Evolutionary conservation across 371 early-diverging fungal species (phyloP), one percentile per base, ranked within the genome.

Genomic region (Actinomucor elegans): DNA sequence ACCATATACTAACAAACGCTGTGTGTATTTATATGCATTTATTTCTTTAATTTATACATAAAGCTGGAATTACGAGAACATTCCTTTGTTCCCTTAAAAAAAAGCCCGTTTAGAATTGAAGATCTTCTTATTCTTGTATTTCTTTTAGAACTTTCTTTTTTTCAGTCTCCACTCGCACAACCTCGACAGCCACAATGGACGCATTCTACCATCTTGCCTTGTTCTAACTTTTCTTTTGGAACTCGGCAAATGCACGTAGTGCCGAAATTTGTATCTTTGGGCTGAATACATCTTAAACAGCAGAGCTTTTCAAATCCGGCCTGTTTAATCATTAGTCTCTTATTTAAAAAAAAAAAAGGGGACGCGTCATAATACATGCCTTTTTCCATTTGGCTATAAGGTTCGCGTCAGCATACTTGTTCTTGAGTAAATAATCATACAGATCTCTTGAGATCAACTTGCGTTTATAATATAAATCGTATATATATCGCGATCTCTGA

Each of bases 301-400:
- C 99, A 99, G 42, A 99, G 80, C 58, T 94, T 94, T 67, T 99
- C 99, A 69, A 93, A 99, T 18, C 99, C 99, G 46, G 87, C 84
- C 90, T 93, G 68, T 2, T 26, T 23, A 43, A 49, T 35, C n/a
- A 33, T 29, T 21, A 49, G 29, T 11, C 24, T 10, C 29, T 44
- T 2, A 31, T 33, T 9, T 15, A 26, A 18, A 33, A 42, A 20
- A 20, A 40, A 20, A 23, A n/a, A n/a, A n/a, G n/a, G n/a, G n/a
- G n/a, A n/a, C 8, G 12, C 15, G 3, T 14, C 24, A 3, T 36
- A n/a, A n/a, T 32, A 14, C 18, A 36, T 71, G 90, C 93, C 89
- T 96, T 99, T 66, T 90, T 89, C 99, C 99, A 99, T 57, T 97
- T 97, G 8, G 96, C 97, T 66, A 98, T 97, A 34, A 99, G 73